Conservation (phyloP, 495 filamentous ascomycete species). For the Talaromyces liani region DNA sequence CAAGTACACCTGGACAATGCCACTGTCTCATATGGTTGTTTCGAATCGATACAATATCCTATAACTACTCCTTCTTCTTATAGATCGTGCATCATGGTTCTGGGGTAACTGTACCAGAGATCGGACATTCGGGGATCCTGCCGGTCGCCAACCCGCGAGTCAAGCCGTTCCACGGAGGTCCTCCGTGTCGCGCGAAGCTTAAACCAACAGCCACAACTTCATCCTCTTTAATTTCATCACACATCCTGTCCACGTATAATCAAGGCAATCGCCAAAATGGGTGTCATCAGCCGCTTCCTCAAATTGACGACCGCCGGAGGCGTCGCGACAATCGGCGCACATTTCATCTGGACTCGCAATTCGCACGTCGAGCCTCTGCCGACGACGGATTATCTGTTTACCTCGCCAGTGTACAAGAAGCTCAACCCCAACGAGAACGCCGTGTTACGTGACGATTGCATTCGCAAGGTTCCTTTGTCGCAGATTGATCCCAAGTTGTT, state of each 20-base stretch:
- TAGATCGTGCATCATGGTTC: not conserved
- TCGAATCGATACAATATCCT: not conserved
- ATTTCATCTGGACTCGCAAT: constrained; percentile 38
- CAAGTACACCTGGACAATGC: too few relatives aligned
- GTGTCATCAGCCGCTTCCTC: constrained; percentile 35
- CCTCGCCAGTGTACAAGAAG: constrained; percentile 42
- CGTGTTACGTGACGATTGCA: constrained; percentile 51
- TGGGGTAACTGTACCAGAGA: not conserved
- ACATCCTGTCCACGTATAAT: not conserved
- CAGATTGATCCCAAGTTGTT: constrained; percentile 59
- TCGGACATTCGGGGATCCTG: not conserved
- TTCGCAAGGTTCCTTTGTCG: constrained; percentile 52
- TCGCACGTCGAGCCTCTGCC: constrained; percentile 42
- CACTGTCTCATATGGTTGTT: not conserved
- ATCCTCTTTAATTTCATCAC: not conserved
- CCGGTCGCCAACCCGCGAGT: not conserved
- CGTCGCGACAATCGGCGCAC: constrained; percentile 33
- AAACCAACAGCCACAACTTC: not conserved
- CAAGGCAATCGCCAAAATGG: constrained; percentile 29
- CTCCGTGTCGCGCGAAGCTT: not conserved
- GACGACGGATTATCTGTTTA: constrained; percentile 53
- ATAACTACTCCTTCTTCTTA: not conserved
- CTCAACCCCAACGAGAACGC: constrained; percentile 59
- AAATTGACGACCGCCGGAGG: constrained; percentile 35
- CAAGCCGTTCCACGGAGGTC: not conserved